Percentiles rank a stretch among this genome's conserved stretches.
phyloP scores from a whole-genome alignment of 164 flowering plant genomes.

The Amborella trichopoda region DNA sequence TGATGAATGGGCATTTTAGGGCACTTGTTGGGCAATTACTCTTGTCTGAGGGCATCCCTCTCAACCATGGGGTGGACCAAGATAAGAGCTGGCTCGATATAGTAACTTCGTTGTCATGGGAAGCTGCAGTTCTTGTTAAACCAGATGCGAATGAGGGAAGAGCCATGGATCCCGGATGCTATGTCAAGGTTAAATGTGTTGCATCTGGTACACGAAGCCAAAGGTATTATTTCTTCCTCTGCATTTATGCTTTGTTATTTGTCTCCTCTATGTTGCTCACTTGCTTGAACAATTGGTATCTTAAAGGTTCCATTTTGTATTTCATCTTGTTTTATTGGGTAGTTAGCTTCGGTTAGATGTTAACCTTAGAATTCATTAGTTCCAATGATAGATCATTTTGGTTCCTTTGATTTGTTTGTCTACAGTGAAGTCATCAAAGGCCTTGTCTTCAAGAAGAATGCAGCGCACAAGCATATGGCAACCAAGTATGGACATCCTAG shows the following conservation, averaged over 20 bases:
- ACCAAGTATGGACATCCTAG: conserved; percentile 59
- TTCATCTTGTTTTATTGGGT: not conserved
- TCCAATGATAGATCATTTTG: not conserved
- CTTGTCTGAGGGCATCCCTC: conserved; percentile 31
- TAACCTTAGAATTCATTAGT: not conserved
- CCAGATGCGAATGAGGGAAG: conserved; percentile 50
- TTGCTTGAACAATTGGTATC: conserved; percentile 1
- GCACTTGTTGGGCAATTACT: conserved; percentile 49
- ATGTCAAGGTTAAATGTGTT: conserved; percentile 89
- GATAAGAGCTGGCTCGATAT: conserved; percentile 70
- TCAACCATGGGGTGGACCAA: conserved; percentile 20
- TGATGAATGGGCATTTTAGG: conserved; percentile 55
- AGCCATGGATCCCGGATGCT: conserved; percentile 55
- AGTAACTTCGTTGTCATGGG: conserved; percentile 76
- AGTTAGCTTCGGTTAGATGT: not conserved
- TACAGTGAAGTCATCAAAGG: conserved; percentile 81
- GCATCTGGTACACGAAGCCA: conserved; percentile 59
- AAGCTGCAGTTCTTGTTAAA: conserved; percentile 74
- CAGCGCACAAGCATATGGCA: conserved; percentile 89
- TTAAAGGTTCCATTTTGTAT: not conserved
- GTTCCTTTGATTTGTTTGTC: conserved; percentile 4
- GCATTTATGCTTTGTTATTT: too few species aligned
- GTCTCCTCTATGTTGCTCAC: too few species aligned
- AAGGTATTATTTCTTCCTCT: conserved; percentile 35
- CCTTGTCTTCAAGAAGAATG: conserved; percentile 84